Conservation (phyloP, 495 filamentous ascomycete genomes). For the Aspergillus haitiensis region DNA sequence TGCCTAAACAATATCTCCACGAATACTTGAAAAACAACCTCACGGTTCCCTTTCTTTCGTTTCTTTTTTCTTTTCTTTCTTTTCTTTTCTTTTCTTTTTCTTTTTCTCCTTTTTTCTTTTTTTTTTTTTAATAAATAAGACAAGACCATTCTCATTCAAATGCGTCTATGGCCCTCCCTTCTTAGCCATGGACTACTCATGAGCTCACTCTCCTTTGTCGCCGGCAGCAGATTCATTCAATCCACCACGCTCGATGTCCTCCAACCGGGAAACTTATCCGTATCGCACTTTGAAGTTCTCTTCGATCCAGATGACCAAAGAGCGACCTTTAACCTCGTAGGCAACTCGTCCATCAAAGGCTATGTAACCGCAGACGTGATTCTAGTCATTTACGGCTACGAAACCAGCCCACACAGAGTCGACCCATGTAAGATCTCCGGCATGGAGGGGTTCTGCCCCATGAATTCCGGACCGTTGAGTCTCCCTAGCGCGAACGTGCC, state of each 20-base stretch:
- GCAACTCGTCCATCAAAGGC: neutral
- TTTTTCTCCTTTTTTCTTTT: no score
- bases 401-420: slow-evolving; percentile 58
- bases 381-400: neutral
- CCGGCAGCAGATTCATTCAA: neutral
- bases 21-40: no score
- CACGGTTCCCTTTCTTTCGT: no score
- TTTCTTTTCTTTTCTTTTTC: no score
- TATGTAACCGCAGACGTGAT: neutral
- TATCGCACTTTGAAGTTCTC: slow-evolving; percentile 72
- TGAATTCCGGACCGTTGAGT: slow-evolving; percentile 79
- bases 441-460: slow-evolving; percentile 43
- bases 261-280: slow-evolving; percentile 57
- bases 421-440: slow-evolving; percentile 62
- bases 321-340: neutral
- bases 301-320: slow-evolving; percentile 56
- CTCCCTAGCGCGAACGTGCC: slow-evolving; percentile 59
- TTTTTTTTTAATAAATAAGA: no score
- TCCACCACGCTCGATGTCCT: neutral
- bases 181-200: neutral
- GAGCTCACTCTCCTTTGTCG: neutral
- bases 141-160: no score
- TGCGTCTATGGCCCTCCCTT: neutral
- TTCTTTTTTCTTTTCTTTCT: no score
- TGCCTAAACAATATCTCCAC: no score